Conservation (phyloP, 169 alveolate genomes). For the Plasmodium gaboni region DNA sequence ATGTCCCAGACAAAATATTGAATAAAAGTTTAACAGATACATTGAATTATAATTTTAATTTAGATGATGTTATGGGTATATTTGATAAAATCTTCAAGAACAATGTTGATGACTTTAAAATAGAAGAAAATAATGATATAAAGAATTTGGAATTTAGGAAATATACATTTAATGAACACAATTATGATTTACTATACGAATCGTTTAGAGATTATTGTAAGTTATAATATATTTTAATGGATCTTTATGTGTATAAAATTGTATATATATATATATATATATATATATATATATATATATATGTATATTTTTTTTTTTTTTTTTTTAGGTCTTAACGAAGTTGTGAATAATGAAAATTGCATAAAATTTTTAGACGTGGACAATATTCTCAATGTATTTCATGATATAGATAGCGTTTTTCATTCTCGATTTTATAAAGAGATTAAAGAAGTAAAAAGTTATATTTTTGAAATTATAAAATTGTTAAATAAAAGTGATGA, state of each 20-base stretch:
- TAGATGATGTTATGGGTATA: constrained; percentile 62
- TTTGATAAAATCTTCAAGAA: constrained; percentile 63
- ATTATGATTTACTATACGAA: constrained; percentile 28
- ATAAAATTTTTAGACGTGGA: constrained; percentile 16
- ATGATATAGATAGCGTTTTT: constrained; percentile 11
- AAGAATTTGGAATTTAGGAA: constrained; percentile 40
- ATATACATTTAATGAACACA: constrained; percentile 17
- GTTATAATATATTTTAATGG: not conserved
- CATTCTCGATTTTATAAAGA: constrained; percentile 33
- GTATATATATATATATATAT: not conserved
- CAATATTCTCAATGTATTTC: constrained; percentile 1
- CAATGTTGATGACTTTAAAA: constrained; percentile 49
- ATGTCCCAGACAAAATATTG: constrained; percentile 11
- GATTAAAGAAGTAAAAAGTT: constrained; percentile 25
- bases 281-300: not conserved
- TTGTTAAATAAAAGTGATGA: constrained; percentile 38
- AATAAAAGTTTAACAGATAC: constrained; percentile 48
- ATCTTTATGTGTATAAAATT: not conserved
- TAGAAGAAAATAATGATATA: constrained; percentile 53
- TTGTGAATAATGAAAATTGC: constrained; percentile 16
- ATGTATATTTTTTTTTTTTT: not conserved
- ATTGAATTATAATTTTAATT: constrained; percentile 40
- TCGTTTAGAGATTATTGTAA: constrained; percentile 73
- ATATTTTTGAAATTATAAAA: constrained; percentile 33
- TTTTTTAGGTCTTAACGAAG: constrained; percentile 39